phyloP scores from a whole-genome alignment of 768 basidiomycete genomes.

The Leccinum olivaceopallidum region DNA sequence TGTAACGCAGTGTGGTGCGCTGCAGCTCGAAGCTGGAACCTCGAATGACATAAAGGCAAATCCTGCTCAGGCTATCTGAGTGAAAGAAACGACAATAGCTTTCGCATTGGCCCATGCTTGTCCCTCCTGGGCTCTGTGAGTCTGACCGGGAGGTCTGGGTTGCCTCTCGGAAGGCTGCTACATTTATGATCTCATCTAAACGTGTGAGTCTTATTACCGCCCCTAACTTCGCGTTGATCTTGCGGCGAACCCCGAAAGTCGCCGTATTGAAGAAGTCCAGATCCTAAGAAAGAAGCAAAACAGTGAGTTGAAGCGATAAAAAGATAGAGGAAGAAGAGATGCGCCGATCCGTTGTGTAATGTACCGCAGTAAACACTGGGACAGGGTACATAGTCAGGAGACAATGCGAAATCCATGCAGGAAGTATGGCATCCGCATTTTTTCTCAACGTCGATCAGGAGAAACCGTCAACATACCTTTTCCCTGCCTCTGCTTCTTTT shows the following conservation, averaged over 20 bases:
- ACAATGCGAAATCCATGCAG: constrained; percentile 10
- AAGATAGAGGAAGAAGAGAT: constrained; percentile 2
- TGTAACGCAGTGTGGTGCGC: not conserved
- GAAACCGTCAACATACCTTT: constrained; percentile 32
- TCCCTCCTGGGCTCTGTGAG: constrained; percentile 7
- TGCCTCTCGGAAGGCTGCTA: constrained; percentile 11
- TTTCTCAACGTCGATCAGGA: constrained; percentile 1
- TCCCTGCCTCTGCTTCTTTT: constrained; percentile 53
- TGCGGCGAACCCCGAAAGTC: constrained; percentile 67
- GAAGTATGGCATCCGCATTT: not conserved
- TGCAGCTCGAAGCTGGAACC: constrained; percentile 1
- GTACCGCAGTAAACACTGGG: not conserved
- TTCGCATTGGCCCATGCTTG: constrained; percentile 10
- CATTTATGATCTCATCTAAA: constrained; percentile 48
- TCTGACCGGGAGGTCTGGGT: not conserved
- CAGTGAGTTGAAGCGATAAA: constrained; percentile 4
- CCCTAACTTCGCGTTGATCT: constrained; percentile 62
- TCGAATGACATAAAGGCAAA: constrained; percentile 22
- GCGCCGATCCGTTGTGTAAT: constrained; percentile 8
- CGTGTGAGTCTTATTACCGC: constrained; percentile 70
- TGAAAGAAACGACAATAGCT: constrained; percentile 10
- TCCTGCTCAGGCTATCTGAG: constrained; percentile 23
- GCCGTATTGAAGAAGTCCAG: constrained; percentile 43
- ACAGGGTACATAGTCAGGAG: constrained; percentile 1
- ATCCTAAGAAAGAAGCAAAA: constrained; percentile 30